Evolutionary conservation across 352 stramenopile genomes (phyloP).

Genomic region (Pythium diclinum): DNA sequence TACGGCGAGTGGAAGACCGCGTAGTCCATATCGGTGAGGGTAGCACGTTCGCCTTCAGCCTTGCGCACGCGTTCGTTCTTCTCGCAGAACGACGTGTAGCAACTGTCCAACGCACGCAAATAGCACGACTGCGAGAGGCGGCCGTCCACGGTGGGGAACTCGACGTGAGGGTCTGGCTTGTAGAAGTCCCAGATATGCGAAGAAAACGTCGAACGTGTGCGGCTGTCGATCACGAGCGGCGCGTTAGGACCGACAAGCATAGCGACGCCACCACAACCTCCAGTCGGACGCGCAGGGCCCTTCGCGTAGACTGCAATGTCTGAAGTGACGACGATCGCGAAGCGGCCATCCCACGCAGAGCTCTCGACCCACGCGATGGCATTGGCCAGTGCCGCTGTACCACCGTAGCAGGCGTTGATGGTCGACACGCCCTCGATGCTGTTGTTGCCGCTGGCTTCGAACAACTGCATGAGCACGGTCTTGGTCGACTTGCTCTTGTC

Average conservation of each 20-base stretch:
- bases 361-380: constrained; percentile 95
- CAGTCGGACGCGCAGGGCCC: constrained; percentile 86
- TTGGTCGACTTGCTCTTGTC: constrained; percentile 87
- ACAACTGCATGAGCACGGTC: constrained; percentile 78
- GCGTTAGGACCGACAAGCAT: constrained; percentile 96
- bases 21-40: constrained; percentile 85
- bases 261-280: constrained; percentile 93
- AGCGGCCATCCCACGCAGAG: constrained; percentile 90
- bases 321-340: constrained; percentile 93
- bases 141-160: constrained; percentile 97
- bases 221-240: constrained; percentile 89
- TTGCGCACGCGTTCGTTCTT: constrained; percentile 53
- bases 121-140: constrained; percentile 94
- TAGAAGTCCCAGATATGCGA: constrained; percentile 98
- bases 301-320: constrained; percentile 97
- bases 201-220: constrained; percentile 89
- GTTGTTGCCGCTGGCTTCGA: constrained; percentile 48
- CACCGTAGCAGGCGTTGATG: constrained; percentile 98
- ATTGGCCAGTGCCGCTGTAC: constrained; percentile 97
- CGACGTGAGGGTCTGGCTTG: constrained; percentile 90
- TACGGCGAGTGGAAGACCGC: constrained; percentile 98
- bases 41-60: constrained; percentile 31
- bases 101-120: constrained; percentile 93
- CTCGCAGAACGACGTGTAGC: constrained; percentile 89
- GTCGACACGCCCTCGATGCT: constrained; percentile 88